Evolutionary conservation across 352 stramenopile genomes (phyloP), one percentile per base, ranked within the genome.

Genomic region (Phytophthora tentaculata): DNA sequence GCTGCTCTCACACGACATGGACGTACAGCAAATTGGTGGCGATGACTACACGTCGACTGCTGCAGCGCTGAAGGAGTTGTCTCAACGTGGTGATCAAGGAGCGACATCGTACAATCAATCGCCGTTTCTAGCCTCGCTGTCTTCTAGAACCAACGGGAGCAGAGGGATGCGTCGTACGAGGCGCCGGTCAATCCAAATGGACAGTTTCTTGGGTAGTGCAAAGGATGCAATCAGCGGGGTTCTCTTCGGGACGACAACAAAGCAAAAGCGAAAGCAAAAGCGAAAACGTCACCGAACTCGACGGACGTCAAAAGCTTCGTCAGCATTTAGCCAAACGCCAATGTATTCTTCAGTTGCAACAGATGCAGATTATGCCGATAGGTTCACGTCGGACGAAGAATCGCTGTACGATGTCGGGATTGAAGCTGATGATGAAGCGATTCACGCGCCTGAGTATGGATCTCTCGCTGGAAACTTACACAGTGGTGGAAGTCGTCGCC

Each of bases 1-100:
- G 17, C 60, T 98, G 50, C 70, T 98, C 22, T 82, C 80, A 14
- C 81, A 90, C 57, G 67, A 81, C 10, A 98, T 95, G 73, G 79
- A 96, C 19, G 74, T 94, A 5, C 76, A 91, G 50, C 73, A 91
- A 56, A 64, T 94, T 24, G 73, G 59, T 1, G 84, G 80, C 17
- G 80, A 84, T 44, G 83, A 91, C 26, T 90, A 88, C 63, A 58
- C 76, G 0, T 83, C 82, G n/a, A 89, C 80, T 14, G 63, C 75
- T 29, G 77, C 81, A 48, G 70, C 67, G 16, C 44, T 91, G 20
- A 80, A 90, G 52, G 78, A 90, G 26, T 70, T 89, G 53, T 68
- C 73, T 4, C 60, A 73, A 35, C 73, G 55, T 16, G n/a, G 59
- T 53, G 68, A 78, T 35, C 50, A 44, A 39, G 47, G 14, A 6